Evolutionary conservation across 305 asterid genomes (phyloP).

Genomic region (Nicotiana rustica): DNA sequence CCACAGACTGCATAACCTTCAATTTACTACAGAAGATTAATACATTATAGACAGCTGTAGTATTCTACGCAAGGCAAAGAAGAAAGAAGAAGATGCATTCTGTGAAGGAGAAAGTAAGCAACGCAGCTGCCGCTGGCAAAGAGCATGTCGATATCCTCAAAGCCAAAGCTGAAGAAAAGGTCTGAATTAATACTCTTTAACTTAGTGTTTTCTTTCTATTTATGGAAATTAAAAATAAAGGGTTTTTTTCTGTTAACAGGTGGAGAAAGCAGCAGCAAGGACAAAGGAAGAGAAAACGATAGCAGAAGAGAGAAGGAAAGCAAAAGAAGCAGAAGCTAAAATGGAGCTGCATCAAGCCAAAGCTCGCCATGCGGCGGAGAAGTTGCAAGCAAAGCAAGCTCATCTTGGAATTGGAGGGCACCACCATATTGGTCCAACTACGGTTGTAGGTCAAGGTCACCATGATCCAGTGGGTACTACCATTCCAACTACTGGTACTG

Average conservation of each 20-base stretch:
- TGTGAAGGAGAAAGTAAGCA: slow-evolving; percentile 65
- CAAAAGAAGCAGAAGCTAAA: slow-evolving; percentile 81
- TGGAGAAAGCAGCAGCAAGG: slow-evolving; percentile 59
- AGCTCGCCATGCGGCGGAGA: slow-evolving; percentile 70
- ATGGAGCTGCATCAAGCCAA: slow-evolving; percentile 74
- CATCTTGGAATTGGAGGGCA: slow-evolving; percentile 34
- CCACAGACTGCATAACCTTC: not conserved
- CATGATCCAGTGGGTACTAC: slow-evolving; percentile 37
- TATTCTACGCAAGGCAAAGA: not conserved
- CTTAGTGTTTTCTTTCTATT: not conserved
- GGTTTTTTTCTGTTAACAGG: slow-evolving; percentile 42
- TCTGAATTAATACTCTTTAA: not conserved
- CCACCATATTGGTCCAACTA: not conserved
- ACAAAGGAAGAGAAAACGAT: slow-evolving; percentile 63
- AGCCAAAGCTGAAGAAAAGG: slow-evolving; percentile 86
- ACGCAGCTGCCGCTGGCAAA: slow-evolving; percentile 75
- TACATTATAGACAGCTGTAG: no score
- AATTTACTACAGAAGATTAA: not conserved
- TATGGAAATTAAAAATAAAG: not conserved
- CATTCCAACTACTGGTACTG: slow-evolving; percentile 44
- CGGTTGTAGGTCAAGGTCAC: not conserved
- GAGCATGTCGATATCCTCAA: slow-evolving; percentile 63
- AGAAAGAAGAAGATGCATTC: slow-evolving; percentile 51
- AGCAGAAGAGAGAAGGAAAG: slow-evolving; percentile 68
- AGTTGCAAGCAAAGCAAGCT: slow-evolving; percentile 47